phyloP scores from a whole-genome alignment of 2,329 filamentous ascomycete species.

The Calonectria montana region DNA sequence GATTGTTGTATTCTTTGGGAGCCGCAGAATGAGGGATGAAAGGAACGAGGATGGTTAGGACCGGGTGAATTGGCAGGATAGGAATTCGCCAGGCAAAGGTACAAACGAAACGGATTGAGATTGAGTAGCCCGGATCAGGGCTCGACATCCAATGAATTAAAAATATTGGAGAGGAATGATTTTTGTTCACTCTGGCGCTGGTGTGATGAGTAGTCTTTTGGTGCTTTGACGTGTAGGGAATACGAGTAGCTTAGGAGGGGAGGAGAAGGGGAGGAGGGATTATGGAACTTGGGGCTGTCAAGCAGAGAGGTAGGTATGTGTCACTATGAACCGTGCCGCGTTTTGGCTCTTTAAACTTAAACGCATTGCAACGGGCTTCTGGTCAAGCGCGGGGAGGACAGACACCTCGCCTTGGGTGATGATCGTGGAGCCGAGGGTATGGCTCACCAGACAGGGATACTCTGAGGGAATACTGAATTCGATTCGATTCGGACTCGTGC shows the following conservation, averaged over 20 bases:
- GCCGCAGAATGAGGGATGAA: conserved; percentile 23
- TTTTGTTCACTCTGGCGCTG: not conserved
- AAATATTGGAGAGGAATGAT: conserved; percentile 26
- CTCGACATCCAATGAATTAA: conserved; percentile 43
- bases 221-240: not conserved
- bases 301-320: too few relatives aligned
- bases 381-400: too few relatives aligned
- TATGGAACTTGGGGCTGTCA: too few relatives aligned
- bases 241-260: not conserved
- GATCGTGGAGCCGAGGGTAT: not conserved
- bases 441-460: not conserved
- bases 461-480: not conserved
- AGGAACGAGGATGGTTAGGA: conserved; percentile 27
- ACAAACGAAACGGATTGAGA: conserved; percentile 37
- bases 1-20: conserved; percentile 42
- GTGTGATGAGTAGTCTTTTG: not conserved
- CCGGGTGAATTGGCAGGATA: conserved; percentile 35
- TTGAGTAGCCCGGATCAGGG: conserved; percentile 35
- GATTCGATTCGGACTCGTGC: not conserved
- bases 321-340: too few relatives aligned
- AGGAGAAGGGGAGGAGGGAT: not conserved
- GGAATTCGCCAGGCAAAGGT: conserved; percentile 33
- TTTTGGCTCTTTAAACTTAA: too few relatives aligned
- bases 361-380: not conserved
- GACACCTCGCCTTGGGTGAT: not conserved